phyloP scores from a whole-genome alignment of 169 alveolate genomes.

The Plasmodium berghei region DNA sequence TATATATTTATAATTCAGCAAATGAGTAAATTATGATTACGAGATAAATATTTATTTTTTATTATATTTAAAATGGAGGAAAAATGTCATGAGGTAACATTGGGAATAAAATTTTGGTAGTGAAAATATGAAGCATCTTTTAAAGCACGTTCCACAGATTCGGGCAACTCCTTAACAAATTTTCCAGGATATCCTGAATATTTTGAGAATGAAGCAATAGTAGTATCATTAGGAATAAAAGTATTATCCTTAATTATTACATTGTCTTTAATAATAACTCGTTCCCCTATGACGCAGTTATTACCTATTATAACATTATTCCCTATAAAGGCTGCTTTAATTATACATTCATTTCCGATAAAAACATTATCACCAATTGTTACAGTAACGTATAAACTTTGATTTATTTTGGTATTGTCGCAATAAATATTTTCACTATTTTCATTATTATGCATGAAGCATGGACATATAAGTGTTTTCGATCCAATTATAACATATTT shows the following conservation, averaged over 20 bases:
- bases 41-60: background rate
- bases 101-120: conserved; percentile 46
- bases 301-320: conserved; percentile 89
- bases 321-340: conserved; percentile 88
- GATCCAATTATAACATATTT: conserved; percentile 83
- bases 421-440: background rate
- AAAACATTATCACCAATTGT: conserved; percentile 87
- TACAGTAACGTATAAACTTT: conserved; percentile 77
- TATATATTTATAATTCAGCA: background rate
- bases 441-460: conserved; percentile 75
- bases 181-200: conserved; percentile 91
- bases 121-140: conserved; percentile 37
- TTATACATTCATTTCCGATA: conserved; percentile 86
- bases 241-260: conserved; percentile 86
- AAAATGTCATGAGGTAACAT: background rate
- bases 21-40: background rate
- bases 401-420: background rate
- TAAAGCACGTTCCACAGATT: conserved; percentile 71
- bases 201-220: conserved; percentile 87
- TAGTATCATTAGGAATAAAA: conserved; percentile 87
- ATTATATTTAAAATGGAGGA: too few species aligned
- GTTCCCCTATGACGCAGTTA: conserved; percentile 88
- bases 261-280: conserved; percentile 86
- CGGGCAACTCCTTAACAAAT: conserved; percentile 84
- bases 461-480: conserved; percentile 86